Base-by-base conservation (phyloP, 495 filamentous ascomycete species). In the Aspergillus nanangensis region DNA sequence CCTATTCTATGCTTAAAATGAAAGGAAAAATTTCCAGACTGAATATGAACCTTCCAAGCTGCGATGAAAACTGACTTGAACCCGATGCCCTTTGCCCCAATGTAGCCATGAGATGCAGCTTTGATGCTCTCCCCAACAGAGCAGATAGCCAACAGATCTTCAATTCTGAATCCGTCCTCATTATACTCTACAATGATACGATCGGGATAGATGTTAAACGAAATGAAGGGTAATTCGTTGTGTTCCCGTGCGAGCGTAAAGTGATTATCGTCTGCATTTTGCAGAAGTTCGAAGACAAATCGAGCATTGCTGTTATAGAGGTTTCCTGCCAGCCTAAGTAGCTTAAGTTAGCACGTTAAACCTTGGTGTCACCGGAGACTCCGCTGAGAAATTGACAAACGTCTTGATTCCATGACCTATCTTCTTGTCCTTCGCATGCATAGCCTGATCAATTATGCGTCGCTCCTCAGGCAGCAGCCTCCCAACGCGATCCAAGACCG, bases 51-150 rank as follows among this genome's bases (percentile, higher is more conserved):
- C 36, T 67, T 70, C 47, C 51, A 62, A 2, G 71, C 69, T 1
- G 67, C 68, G 35, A 60, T 75, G 50, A 79, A 79, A 0, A 77
- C 69, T 0, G 72, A 75, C 45, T 77, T 78, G 57, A 79, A 78
- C 0, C 76, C 74, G 19, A 77, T 73, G 0, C 70, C 71, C 41
- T 78, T 77, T 39, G 71, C 69, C 3, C 74, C 74, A 53, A 75
- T 70, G 44, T 74, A 75, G 1, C 66, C 65, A 38, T 59, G 55
- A 8, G 53, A 39, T 5, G 45, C 52, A 0, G 50, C 51, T 44
- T 77, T 78, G 17, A 65, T 60, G 46, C 69, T 72, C 15, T 63
- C 14, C 5, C 62, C 56, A 25, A 69, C 49, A 9, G 35, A 39
- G 44, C 65, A 68, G 17, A 75, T 59, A 13, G 70, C 71, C 3